Evolutionary conservation across 495 filamentous ascomycete species (phyloP).

Genomic region (Neurospora africana): DNA sequence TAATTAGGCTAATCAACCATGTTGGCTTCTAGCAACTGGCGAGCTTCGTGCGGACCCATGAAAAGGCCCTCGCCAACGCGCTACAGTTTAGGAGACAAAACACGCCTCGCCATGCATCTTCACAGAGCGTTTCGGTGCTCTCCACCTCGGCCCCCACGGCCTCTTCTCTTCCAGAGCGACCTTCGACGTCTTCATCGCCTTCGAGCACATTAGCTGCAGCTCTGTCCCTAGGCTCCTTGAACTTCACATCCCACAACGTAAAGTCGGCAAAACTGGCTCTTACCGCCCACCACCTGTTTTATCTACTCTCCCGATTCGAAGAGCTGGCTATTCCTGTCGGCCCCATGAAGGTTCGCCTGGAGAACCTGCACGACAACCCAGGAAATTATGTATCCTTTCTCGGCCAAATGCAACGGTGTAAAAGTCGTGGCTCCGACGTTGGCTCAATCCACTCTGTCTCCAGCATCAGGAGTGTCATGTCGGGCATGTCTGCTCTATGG

Average conservation of each 20-base stretch:
- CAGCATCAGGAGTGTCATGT: constrained; percentile 95
- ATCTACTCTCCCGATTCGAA: constrained; percentile 87
- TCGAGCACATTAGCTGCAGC: constrained; percentile 71
- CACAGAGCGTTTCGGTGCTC: constrained; percentile 41
- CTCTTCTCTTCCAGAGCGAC: constrained; percentile 39
- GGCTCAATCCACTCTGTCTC: constrained; percentile 91
- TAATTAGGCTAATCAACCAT: background rate
- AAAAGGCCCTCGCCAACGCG: constrained; percentile 94
- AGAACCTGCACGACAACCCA: constrained; percentile 85
- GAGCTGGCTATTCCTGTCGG: constrained; percentile 82
- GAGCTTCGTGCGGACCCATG: constrained; percentile 90
- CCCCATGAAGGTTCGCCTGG: constrained; percentile 89
- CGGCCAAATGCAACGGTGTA: constrained; percentile 63
- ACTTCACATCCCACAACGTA: constrained; percentile 69
- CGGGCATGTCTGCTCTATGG: constrained; percentile 87
- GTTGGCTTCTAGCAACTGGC: constrained; percentile 62
- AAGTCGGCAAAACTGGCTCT: constrained; percentile 87
- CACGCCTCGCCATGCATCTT: constrained; percentile 50
- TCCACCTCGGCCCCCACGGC: constrained; percentile 38
- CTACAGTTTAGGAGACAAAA: constrained; percentile 69
- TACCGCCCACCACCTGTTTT: constrained; percentile 97
- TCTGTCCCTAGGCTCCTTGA: constrained; percentile 73
- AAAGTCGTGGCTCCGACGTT: constrained; percentile 66
- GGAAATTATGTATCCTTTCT: constrained; percentile 96
- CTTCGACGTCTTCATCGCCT: constrained; percentile 50